These are phyloP conservation scores for Trichoderma reesei DNA, from an alignment of 495 filamentous ascomycete genomes.

Conservation along the genomic window DNA sequence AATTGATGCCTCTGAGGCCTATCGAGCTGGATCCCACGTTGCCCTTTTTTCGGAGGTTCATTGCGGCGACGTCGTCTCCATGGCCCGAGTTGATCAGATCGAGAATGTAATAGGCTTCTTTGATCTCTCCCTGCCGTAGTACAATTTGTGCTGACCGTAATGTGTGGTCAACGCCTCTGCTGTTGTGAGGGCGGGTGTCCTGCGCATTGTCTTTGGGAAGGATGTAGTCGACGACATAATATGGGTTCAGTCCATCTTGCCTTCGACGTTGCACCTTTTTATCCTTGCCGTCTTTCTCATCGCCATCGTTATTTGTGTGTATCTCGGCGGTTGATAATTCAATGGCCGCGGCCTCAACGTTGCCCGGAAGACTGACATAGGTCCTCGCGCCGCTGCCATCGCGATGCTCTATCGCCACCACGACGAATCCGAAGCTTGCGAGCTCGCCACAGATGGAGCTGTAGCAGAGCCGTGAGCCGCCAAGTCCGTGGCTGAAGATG, in stretches of 20 bases:
- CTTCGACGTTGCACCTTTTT: neutral
- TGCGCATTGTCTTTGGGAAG: conserved; percentile 32
- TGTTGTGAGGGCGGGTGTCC: conserved; percentile 29
- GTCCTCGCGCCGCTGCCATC: conserved; percentile 56
- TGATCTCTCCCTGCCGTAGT: conserved; percentile 55
- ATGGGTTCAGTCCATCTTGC: conserved; percentile 14
- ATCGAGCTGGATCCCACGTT: conserved; percentile 42
- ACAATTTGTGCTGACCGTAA: conserved; percentile 48
- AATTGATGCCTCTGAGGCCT: conserved; percentile 27
- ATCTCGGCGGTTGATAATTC: conserved; percentile 11
- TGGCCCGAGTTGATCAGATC: conserved; percentile 42
- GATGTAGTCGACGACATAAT: conserved; percentile 36
- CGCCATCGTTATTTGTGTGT: conserved; percentile 8
- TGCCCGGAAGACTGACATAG: conserved; percentile 35
- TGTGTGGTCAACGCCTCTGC: conserved; percentile 25
- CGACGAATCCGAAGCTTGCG: conserved; percentile 54
- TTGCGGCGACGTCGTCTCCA: conserved; percentile 27
- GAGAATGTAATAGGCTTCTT: conserved; percentile 44
- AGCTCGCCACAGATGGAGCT: conserved; percentile 53
- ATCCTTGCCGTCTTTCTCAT: conserved; percentile 8
- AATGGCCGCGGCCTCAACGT: conserved; percentile 17
- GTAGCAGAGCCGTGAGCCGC: conserved; percentile 52
- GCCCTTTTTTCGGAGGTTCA: conserved; percentile 40
- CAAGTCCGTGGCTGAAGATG: conserved; percentile 61
- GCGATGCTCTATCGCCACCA: conserved; percentile 61